Conservation (phyloP, 306 rosid genomes). For the Fragaria iinumae region DNA sequence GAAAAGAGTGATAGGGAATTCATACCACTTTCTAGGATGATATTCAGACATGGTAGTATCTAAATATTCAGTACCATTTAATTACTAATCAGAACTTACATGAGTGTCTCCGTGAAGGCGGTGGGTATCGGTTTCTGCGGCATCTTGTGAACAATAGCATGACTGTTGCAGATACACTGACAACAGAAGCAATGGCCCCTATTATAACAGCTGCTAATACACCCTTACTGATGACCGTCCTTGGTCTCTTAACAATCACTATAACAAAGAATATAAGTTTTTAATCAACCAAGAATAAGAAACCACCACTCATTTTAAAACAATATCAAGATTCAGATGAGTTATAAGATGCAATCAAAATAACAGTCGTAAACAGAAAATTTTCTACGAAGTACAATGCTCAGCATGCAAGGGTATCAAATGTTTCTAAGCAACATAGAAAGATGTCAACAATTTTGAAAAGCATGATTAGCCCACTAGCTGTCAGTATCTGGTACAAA, state of each 20-base stretch:
- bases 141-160: slow-evolving; percentile 44
- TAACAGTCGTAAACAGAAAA: neutral
- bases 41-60: slow-evolving; percentile 11
- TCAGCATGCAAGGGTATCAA: slow-evolving; percentile 5
- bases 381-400: neutral
- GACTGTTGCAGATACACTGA: slow-evolving; percentile 41
- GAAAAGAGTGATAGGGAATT: slow-evolving; percentile 29
- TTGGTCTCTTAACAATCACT: slow-evolving; percentile 32
- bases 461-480: neutral
- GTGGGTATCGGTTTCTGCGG: slow-evolving; percentile 25
- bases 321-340: neutral
- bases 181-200: slow-evolving; percentile 45
- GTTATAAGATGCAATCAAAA: neutral
- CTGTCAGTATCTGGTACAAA: neutral
- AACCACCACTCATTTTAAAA: neutral
- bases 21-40: slow-evolving; percentile 18
- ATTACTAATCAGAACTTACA: slow-evolving; percentile 44
- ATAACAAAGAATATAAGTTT: slow-evolving; percentile 14
- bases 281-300: slow-evolving; percentile 24
- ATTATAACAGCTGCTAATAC: slow-evolving; percentile 38
- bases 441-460: neutral
- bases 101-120: slow-evolving; percentile 45
- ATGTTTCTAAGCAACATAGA: neutral
- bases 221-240: slow-evolving; percentile 32
- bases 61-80: slow-evolving; percentile 1